phyloP scores from a whole-genome alignment of 257 asterid species.

The Voacanga thouarsii region DNA sequence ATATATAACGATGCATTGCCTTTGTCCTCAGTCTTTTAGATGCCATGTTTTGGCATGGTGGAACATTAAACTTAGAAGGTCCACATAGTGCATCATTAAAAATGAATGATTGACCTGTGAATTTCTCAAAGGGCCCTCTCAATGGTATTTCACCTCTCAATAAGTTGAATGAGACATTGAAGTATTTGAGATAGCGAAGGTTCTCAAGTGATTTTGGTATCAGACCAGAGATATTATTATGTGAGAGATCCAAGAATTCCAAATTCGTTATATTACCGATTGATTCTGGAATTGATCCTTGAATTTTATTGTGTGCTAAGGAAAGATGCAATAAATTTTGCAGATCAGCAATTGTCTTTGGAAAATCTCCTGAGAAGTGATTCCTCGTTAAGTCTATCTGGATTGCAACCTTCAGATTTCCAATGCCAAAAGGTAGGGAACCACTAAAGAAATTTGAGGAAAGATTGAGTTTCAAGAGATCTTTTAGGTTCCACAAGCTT shows the following conservation, averaged over 20 bases:
- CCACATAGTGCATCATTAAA: conserved; percentile 31
- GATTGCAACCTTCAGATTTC: not conserved
- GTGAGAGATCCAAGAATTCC: not conserved
- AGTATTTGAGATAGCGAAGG: not conserved
- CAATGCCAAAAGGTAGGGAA: not conserved
- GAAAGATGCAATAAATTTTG: not conserved
- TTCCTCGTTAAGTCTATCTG: not conserved
- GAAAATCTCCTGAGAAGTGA: not conserved
- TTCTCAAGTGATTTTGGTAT: not conserved
- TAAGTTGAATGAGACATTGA: conserved; percentile 29
- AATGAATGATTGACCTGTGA: conserved; percentile 2
- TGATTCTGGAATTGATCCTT: conserved; percentile 1
- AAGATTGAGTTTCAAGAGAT: not conserved
- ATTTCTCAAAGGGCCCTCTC: conserved; percentile 23
- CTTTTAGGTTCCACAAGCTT: not conserved
- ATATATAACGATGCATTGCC: not conserved
- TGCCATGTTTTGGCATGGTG: conserved; percentile 22
- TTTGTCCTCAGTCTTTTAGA: not conserved
- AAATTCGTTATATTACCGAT: not conserved
- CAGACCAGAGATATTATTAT: not conserved
- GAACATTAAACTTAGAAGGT: conserved; percentile 18
- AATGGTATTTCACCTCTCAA: conserved; percentile 29
- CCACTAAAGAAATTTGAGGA: not conserved
- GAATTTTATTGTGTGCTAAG: not conserved
- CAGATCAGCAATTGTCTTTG: not conserved